A percentile compares a stretch with the other conserved stretches of the same genome.
Evolutionary conservation across 257 asterid genomes (phyloP).

Genomic region (Sherardia arvensis): DNA sequence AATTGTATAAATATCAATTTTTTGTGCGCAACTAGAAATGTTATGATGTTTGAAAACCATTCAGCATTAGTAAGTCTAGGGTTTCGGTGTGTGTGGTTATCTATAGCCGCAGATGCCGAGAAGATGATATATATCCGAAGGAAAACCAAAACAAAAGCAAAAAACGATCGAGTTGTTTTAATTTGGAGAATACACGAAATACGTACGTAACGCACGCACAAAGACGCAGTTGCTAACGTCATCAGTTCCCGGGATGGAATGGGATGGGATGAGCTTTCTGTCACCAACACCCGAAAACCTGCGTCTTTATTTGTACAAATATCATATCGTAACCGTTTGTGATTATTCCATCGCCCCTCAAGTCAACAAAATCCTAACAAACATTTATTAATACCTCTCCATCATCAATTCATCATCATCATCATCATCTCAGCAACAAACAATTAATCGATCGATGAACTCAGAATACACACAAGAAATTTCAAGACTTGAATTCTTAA

Average conservation of each 20-base stretch:
- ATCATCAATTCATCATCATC: not conserved
- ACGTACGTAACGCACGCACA: conserved; percentile 6
- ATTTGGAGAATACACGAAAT: too few relatives aligned
- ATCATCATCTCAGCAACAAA: not conserved
- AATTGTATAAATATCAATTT: too few relatives aligned
- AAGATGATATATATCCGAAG: not conserved
- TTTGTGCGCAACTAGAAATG: too few relatives aligned
- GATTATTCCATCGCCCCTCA: conserved; percentile 48
- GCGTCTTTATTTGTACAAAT: conserved; percentile 15
- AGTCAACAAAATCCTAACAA: conserved; percentile 89
- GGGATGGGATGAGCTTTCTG: conserved; percentile 38
- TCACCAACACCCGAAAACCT: conserved; percentile 15
- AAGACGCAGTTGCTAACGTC: conserved; percentile 18
- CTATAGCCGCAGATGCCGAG: not conserved
- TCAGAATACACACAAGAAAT: not conserved
- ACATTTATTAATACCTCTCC: conserved; percentile 16
- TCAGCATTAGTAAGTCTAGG: not conserved
- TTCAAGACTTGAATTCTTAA: too few relatives aligned
- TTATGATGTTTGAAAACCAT: too few relatives aligned
- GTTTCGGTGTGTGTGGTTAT: not conserved
- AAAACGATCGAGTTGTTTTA: too few relatives aligned
- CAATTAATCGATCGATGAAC: not conserved
- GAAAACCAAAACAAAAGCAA: not conserved
- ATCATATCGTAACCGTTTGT: conserved; percentile 53
- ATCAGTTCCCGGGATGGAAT: conserved; percentile 35